Base-by-base conservation (phyloP, 2,329 filamentous ascomycete genomes). In the Cryphonectria naterciae region DNA sequence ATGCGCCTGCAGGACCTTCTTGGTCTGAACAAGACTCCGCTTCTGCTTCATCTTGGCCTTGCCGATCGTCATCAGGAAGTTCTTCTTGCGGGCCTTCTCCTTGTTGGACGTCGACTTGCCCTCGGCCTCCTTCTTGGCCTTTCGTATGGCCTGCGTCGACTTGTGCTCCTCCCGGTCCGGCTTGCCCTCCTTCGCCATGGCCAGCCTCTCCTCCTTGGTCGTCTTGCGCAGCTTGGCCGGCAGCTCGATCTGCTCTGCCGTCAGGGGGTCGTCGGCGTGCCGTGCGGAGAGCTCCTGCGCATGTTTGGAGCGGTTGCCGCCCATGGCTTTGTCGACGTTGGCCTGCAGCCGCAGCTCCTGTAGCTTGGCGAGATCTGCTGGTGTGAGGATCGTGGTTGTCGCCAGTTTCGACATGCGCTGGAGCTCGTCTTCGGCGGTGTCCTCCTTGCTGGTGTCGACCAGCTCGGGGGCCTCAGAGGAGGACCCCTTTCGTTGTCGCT, bases 51-150 rank as follows among this genome's bases (percentile, higher is more conserved):
- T 89, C 86, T 96, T 97, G 15, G 96, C 96, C 86, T 99, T 98
- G 71, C 95, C 93, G 72, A 99, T 83, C 54, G 95, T 98, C 96
- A 99, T 99, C 77, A 99, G 80, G 83, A 99, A 97, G 82, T 99
- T 99, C 92, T 99, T 99, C 87, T 93, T 94, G 76, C 95, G 87
- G 58, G 93, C 90, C 89, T 99, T 99, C 85, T 99, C 96, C 84
- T 93, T 93, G 83, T 99, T 99, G 75, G 95, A 98, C 52, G 94
- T 95, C 80, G 93, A 97, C 90, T 98, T 98, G 77, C 96, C 96
- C 82, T 94, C 89, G 1, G 90, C 87, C 77, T 91, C 89, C 88
- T 97, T 97, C 86, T 95, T 93, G 80, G 93, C 90, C 86, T 94
- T 93, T 77, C 93, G 87, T 79, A 93, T 91, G 22, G 94, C 94